Conservation (phyloP, 768 basidiomycete genomes). For the Exidia glandulosa region DNA sequence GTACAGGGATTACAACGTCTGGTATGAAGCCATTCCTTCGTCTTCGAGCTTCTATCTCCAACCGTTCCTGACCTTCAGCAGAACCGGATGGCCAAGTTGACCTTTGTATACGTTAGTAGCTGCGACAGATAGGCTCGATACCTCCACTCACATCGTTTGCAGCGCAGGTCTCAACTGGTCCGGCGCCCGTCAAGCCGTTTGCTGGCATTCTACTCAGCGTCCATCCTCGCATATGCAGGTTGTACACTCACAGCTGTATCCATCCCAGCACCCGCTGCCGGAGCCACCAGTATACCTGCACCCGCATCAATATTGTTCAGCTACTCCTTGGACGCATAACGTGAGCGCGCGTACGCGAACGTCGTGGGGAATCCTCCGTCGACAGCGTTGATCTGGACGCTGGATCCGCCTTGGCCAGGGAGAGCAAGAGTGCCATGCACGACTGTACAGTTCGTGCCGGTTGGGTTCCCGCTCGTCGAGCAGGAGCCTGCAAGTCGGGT, state of each 20-base stretch:
- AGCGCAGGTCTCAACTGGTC: neutral
- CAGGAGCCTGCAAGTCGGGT: neutral
- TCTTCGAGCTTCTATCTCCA: no score
- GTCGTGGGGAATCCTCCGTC: neutral
- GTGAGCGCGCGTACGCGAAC: neutral
- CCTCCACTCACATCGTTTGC: neutral
- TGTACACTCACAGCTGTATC: neutral
- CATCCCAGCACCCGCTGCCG: neutral
- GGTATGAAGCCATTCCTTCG: no score
- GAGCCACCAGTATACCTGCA: neutral
- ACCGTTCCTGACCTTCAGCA: neutral
- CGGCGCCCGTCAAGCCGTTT: neutral
- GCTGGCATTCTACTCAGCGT: neutral
- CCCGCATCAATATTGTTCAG: neutral
- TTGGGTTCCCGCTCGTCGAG: neutral
- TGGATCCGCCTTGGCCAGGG: neutral
- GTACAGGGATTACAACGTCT: no score
- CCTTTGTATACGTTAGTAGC: neutral
- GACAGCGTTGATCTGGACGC: neutral
- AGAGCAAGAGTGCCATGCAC: neutral
- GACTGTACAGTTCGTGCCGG: neutral
- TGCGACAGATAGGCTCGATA: neutral
- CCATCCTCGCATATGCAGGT: no score
- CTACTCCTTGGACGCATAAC: neutral
- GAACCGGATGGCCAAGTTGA: neutral